A percentile compares a stretch with the other conserved stretches of the same genome.
Evolutionary conservation across 768 basidiomycete species (phyloP).

Genomic region (Mycena rebaudengoi): DNA sequence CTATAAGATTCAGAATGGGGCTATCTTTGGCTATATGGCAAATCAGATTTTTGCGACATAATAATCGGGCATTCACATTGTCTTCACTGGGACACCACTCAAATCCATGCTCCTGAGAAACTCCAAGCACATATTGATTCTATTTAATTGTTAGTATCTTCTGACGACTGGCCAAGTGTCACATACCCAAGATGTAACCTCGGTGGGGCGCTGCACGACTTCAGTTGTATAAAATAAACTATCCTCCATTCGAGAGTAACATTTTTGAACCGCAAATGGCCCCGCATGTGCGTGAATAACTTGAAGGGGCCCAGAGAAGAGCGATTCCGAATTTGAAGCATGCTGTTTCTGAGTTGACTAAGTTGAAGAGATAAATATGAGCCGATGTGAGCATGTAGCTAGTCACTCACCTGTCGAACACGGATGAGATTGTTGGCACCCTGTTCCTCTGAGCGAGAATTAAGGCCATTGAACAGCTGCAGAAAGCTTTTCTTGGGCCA

Average conservation of each 20-base stretch:
- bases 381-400: background rate
- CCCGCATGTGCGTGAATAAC: constrained; percentile 34
- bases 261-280: constrained; percentile 38
- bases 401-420: constrained; percentile 29
- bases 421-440: constrained; percentile 24
- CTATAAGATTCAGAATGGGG: no score
- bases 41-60: no score
- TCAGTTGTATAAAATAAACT: constrained; percentile 36
- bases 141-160: background rate
- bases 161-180: background rate
- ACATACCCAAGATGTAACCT: background rate
- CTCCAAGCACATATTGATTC: no score
- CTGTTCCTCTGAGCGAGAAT: constrained; percentile 32
- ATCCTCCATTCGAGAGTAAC: constrained; percentile 38
- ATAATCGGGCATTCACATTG: no score
- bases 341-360: constrained; percentile 37
- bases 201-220: background rate
- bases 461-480: constrained; percentile 33
- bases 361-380: constrained; percentile 23
- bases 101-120: no score
- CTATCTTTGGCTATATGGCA: no score
- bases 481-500: constrained; percentile 31
- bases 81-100: no score
- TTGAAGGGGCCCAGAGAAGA: constrained; percentile 33
- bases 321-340: constrained; percentile 31